phyloP scores from a whole-genome alignment of 495 filamentous ascomycete species.

The Lophium mytilinum region DNA sequence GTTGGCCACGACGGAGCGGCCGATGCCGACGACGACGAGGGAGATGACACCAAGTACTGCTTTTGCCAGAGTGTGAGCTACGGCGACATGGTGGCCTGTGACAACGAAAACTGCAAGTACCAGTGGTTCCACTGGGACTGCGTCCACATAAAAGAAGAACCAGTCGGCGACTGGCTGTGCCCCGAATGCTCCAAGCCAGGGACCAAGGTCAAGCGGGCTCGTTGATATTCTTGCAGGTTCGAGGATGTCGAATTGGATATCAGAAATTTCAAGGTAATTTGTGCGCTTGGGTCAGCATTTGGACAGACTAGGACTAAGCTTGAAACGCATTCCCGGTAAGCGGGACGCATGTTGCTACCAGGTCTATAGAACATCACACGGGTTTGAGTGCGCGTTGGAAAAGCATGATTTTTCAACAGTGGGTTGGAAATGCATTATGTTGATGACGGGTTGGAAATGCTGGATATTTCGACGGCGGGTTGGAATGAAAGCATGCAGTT shows the following conservation, averaged over 20 bases:
- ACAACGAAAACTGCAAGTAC: conserved; percentile 83
- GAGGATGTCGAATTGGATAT: not conserved
- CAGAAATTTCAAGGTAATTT: too few species aligned
- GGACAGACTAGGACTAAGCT: too few species aligned
- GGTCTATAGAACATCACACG: too few species aligned
- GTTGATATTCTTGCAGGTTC: not conserved
- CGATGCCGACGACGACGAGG: conserved; percentile 74
- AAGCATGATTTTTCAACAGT: too few species aligned
- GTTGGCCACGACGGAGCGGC: conserved; percentile 27
- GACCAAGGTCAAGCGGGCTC: conserved; percentile 28
- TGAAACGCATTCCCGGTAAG: too few species aligned
- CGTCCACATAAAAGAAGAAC: conserved; percentile 81
- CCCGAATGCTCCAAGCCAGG: conserved; percentile 55
- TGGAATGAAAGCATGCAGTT: too few species aligned
- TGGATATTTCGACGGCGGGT: too few species aligned
- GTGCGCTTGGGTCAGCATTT: too few species aligned
- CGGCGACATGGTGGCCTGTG: conserved; percentile 97
- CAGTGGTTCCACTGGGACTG: conserved; percentile 99
- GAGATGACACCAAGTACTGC: conserved; percentile 87
- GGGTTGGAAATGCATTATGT: too few species aligned
- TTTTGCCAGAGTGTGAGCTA: conserved; percentile 85
- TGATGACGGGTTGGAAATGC: too few species aligned
- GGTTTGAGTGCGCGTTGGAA: too few species aligned
- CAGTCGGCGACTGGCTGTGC: conserved; percentile 88
- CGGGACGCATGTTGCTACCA: too few species aligned